Percentiles rank a stretch among this genome's conserved stretches.
These are phyloP conservation scores for Porogramme epimiltina DNA, from an alignment of 1,284 basidiomycete genomes.

Conservation along the genomic window DNA sequence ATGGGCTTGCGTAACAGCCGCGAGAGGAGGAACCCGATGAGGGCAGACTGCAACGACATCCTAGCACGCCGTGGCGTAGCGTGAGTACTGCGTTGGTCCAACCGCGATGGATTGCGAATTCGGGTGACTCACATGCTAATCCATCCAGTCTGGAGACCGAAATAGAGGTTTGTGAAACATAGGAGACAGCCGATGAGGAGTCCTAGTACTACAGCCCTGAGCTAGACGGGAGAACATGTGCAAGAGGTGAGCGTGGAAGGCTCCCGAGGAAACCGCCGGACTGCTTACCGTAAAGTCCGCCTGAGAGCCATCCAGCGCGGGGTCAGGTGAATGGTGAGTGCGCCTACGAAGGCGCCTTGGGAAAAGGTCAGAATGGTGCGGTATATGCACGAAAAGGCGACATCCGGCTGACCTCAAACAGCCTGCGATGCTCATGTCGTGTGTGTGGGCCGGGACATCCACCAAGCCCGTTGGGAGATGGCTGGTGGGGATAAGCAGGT, in stretches of 20 bases:
- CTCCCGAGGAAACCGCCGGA: not conserved
- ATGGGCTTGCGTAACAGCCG: conserved; percentile 72
- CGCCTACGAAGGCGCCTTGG: conserved; percentile 14
- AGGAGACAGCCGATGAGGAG: conserved; percentile 72
- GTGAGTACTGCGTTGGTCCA: too few relatives aligned
- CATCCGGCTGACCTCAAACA: conserved; percentile 11
- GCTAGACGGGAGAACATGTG: conserved; percentile 21
- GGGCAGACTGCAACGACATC: conserved; percentile 95
- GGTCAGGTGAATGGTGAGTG: conserved; percentile 6
- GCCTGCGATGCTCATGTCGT: conserved; percentile 7
- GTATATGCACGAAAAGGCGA: not conserved
- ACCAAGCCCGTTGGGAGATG: not conserved
- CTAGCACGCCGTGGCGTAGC: conserved; percentile 38
- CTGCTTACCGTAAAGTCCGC: conserved; percentile 19
- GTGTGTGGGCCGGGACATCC: not conserved
- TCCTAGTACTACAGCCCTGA: conserved; percentile 56
- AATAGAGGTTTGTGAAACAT: conserved; percentile 78
- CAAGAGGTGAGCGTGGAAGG: too few relatives aligned
- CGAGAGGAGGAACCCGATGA: conserved; percentile 90
- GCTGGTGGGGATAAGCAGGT: too few relatives aligned
- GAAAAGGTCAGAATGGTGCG: too few relatives aligned
- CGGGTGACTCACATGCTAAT: conserved; percentile 60
- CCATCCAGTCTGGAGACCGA: conserved; percentile 80
- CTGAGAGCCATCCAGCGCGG: conserved; percentile 11
- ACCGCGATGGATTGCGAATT: not conserved